These are phyloP conservation scores for Rhodotorula graminis DNA, from an alignment of 768 basidiomycete species.

Conservation along the genomic window DNA sequence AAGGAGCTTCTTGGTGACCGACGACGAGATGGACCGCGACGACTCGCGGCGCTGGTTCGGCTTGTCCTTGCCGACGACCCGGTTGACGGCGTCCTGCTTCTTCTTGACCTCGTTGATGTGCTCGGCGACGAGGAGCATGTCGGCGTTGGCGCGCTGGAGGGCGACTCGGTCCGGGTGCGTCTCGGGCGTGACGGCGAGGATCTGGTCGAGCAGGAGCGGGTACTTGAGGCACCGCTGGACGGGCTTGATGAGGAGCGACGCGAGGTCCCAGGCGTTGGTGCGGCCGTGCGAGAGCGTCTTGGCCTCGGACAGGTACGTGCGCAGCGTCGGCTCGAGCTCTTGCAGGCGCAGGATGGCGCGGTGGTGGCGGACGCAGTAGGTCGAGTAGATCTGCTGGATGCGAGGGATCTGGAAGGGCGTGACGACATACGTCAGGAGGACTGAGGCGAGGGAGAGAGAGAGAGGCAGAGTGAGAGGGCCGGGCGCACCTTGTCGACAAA, in stretches of 20 bases:
- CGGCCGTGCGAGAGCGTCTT: conserved; percentile 47
- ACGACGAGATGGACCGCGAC: conserved; percentile 19
- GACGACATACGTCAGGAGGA: too few species aligned
- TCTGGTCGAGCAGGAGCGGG: conserved; percentile 73
- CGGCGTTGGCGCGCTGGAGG: conserved; percentile 35
- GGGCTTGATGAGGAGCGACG: conserved; percentile 96
- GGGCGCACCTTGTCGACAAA: conserved; percentile 42
- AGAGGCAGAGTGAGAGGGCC: too few species aligned
- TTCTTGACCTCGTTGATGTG: conserved; percentile 44
- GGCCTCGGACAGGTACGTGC: conserved; percentile 59
- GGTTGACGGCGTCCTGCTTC: conserved; percentile 35
- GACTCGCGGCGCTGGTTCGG: conserved; percentile 12
- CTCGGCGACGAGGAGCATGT: conserved; percentile 42
- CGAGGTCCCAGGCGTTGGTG: conserved; percentile 84
- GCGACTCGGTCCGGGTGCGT: conserved; percentile 36
- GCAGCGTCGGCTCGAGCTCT: conserved; percentile 54
- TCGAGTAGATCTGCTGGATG: conserved; percentile 39
- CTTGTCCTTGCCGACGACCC: conserved; percentile 36
- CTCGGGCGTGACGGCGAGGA: conserved; percentile 38
- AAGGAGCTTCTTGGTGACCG: conserved; percentile 36
- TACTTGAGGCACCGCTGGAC: conserved; percentile 99
- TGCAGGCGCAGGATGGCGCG: conserved; percentile 66
- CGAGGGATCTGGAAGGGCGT: conserved; percentile 31
- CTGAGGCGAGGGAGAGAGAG: neutral
- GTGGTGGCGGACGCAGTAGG: conserved; percentile 39